A percentile compares a stretch with the other conserved stretches of the same genome.
Evolutionary conservation across 2,329 filamentous ascomycete genomes (phyloP).

Genomic region (Pestalotiopsis sp.): DNA sequence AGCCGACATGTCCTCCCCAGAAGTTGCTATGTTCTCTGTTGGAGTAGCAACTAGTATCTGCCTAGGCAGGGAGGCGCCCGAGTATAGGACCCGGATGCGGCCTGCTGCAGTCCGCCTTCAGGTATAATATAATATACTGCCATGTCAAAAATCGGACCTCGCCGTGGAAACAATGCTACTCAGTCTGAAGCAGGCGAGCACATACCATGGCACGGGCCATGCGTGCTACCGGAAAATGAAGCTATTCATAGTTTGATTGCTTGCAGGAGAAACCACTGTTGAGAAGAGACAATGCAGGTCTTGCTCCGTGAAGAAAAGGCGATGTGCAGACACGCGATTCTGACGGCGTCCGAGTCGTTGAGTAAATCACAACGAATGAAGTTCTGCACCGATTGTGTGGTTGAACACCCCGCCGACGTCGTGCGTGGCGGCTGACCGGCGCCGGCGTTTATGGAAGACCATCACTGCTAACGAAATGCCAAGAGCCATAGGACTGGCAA

Average conservation of each 20-base stretch:
- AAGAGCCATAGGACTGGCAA: neutral
- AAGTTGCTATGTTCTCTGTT: neutral
- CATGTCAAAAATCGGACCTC: neutral
- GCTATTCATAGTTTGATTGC: neutral
- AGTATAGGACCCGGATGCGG: no score
- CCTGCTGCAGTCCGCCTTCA: no score
- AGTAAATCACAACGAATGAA: neutral
- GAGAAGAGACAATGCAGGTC: neutral
- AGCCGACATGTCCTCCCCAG: neutral
- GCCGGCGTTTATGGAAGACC: neutral
- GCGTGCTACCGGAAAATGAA: neutral
- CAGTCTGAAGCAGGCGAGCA: neutral
- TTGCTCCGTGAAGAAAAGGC: neutral
- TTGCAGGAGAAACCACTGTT: neutral
- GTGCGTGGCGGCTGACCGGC: neutral
- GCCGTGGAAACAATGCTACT: neutral
- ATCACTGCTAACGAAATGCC: neutral
- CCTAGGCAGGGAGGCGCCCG: neutral
- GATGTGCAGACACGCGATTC: neutral
- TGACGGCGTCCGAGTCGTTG: neutral
- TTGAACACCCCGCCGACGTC: neutral
- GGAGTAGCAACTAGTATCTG: neutral
- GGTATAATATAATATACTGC: no score
- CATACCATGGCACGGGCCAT: neutral
- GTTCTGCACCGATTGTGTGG: neutral